Conservation (phyloP, 73 alveolate species). For the Blepharisma stoltei region DNA sequence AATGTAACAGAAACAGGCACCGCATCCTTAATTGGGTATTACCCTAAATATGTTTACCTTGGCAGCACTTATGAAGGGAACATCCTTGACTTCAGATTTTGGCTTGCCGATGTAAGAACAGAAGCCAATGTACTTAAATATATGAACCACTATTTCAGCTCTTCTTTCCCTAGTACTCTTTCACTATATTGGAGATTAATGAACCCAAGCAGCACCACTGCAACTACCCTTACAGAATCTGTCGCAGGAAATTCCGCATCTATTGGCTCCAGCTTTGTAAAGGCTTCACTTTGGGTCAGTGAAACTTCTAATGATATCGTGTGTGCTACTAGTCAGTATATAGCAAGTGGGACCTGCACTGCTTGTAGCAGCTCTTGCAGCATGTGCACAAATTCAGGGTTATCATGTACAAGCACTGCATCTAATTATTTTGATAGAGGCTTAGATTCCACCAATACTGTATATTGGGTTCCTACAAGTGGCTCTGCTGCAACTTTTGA, state of each 20-base stretch:
- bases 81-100: background rate
- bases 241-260: background rate
- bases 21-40: too few relatives aligned
- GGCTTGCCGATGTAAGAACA: background rate
- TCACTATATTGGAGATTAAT: background rate
- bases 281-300: background rate
- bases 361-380: background rate
- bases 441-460: background rate
- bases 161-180: background rate
- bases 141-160: background rate
- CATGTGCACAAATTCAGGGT: background rate
- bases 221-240: background rate
- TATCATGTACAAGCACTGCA: too few relatives aligned
- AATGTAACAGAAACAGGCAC: too few relatives aligned
- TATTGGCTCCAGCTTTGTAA: background rate
- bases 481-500: background rate
- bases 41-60: background rate
- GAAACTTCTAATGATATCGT: background rate
- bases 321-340: background rate
- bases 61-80: slow-evolving; percentile 16
- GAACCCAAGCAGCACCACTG: background rate
- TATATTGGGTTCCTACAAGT: background rate
- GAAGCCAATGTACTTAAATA: background rate
- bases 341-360: background rate
- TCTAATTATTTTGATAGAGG: too few relatives aligned